phyloP scores from a whole-genome alignment of 192 early-diverging fungal genomes.

The Entomortierella lignicola region DNA sequence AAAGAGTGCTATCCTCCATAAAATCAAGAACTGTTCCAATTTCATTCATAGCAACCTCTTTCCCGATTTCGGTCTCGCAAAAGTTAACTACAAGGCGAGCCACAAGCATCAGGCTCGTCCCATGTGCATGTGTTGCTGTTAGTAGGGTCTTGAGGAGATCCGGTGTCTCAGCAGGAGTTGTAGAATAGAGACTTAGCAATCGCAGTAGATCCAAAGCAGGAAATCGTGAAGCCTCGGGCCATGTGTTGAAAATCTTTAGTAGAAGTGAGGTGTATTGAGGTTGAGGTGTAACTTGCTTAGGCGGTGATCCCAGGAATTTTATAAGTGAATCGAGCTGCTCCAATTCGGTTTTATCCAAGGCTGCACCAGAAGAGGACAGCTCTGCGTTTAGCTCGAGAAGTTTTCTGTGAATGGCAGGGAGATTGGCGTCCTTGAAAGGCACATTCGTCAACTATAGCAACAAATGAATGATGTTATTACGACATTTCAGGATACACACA shows the following conservation, averaged over 20 bases:
- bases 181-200: slow-evolving; percentile 67
- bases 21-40: slow-evolving; percentile 23
- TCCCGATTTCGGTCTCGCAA: slow-evolving; percentile 68
- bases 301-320: slow-evolving; percentile 54
- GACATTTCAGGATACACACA: background rate
- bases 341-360: slow-evolving; percentile 25
- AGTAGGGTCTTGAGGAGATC: slow-evolving; percentile 58
- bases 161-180: slow-evolving; percentile 58
- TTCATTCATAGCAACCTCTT: slow-evolving; percentile 36
- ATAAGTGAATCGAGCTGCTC: slow-evolving; percentile 43
- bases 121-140: slow-evolving; percentile 47
- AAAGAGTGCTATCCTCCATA: slow-evolving; percentile 48
- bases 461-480: slow-evolving; percentile 1
- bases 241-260: slow-evolving; percentile 65
- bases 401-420: slow-evolving; percentile 79
- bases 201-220: slow-evolving; percentile 86
- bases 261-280: slow-evolving; percentile 57
- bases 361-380: slow-evolving; percentile 33
- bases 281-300: slow-evolving; percentile 13
- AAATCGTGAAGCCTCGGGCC: slow-evolving; percentile 68
- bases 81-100: slow-evolving; percentile 77
- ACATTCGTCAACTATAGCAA: slow-evolving; percentile 60
- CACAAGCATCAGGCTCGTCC: slow-evolving; percentile 85
- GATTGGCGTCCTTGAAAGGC: slow-evolving; percentile 78
- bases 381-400: slow-evolving; percentile 76